Evolutionary conservation across 768 basidiomycete genomes (phyloP), one percentile per base, ranked within the genome.

Genomic region (Lactifluus piperatus): DNA sequence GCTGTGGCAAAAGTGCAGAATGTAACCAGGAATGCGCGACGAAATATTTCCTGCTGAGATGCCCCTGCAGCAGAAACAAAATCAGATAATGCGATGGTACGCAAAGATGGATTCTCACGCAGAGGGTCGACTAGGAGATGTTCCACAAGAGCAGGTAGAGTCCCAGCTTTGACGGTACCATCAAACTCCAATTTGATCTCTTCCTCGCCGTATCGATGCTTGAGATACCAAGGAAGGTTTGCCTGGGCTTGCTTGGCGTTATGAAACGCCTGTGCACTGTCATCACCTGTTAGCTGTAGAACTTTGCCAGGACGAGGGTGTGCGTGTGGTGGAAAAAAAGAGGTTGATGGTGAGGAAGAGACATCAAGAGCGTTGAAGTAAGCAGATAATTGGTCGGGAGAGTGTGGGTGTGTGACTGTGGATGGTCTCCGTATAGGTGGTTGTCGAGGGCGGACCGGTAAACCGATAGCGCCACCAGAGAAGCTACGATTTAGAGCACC

Each of bases 1-100:
- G 88, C 79, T 6, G 81, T 81, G 26, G 82, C 84, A 68, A 94
- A 92, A 0, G 89, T 87, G 54, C 84, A 79, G 73, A 89, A 91
- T 16, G 91, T 94, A 71, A 82, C 84, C 46, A 94, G 76, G 74
- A 95, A 94, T n/a, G 81, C 77, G 32, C 77, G 75, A 27, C 77
- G 75, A 68, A 78, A 86, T 11, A 68, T 62, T 13, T 68, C 63
- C 29, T 69, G 69, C 24, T 68, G 57, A 30, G 64, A 62, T 51
- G 58, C 60, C 18, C 63, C 70, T 68, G 54, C n/a, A 10, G 10
- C 9, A 47, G 14, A 30, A 4, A 30, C 8, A 3, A 11, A 44
- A 39, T 54, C 32, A 51, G 48, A 24, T 34, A 20, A 39, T 50
- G n/a, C 32, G 10, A 30, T 24, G 8, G 9, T 13, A 8, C 11